Percentiles rank a stretch among this genome's conserved stretches.
Evolutionary conservation across 208 protist species (phyloP).

Genomic region (Strigomonas oncopelti): DNA sequence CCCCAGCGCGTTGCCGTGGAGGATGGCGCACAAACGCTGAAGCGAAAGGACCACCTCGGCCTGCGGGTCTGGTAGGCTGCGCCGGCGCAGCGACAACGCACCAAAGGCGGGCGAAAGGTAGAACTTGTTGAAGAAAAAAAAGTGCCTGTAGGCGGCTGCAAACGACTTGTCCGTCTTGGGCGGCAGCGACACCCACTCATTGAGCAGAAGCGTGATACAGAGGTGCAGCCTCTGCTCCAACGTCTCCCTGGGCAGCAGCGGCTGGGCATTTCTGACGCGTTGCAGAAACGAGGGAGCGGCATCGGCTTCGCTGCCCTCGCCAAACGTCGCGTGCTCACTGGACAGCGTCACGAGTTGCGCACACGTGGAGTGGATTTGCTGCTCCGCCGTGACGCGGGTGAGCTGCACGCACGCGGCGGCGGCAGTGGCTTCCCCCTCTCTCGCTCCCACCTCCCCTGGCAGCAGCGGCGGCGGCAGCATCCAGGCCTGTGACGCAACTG

Average conservation of each 20-base stretch:
- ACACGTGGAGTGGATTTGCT: constrained; percentile 33
- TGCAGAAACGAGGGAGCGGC: neutral
- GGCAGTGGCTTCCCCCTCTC: no score
- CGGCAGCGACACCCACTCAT: constrained; percentile 32
- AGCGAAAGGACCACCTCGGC: constrained; percentile 30
- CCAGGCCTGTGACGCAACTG: no score
- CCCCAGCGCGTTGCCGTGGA: constrained; percentile 43
- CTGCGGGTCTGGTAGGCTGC: neutral
- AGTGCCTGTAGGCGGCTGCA: constrained; percentile 31
- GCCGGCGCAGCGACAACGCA: constrained; percentile 46
- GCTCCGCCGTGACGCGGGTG: constrained; percentile 18
- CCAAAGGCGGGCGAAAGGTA: constrained; percentile 71
- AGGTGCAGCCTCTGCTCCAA: constrained; percentile 74
- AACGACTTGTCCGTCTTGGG: constrained; percentile 17
- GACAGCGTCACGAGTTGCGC: constrained; percentile 48
- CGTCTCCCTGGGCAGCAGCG: constrained; percentile 51
- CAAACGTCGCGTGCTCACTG: constrained; percentile 21
- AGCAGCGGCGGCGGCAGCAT: no score
- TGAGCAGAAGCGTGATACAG: constrained; percentile 39
- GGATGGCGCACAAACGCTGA: constrained; percentile 35
- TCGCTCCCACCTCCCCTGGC: no score
- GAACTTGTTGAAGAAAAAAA: constrained; percentile 60
- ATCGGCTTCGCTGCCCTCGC: neutral
- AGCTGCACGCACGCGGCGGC: neutral
- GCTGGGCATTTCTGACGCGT: neutral